phyloP scores from a whole-genome alignment of 1,139 yeast species.

The Candida frijolesensis region DNA sequence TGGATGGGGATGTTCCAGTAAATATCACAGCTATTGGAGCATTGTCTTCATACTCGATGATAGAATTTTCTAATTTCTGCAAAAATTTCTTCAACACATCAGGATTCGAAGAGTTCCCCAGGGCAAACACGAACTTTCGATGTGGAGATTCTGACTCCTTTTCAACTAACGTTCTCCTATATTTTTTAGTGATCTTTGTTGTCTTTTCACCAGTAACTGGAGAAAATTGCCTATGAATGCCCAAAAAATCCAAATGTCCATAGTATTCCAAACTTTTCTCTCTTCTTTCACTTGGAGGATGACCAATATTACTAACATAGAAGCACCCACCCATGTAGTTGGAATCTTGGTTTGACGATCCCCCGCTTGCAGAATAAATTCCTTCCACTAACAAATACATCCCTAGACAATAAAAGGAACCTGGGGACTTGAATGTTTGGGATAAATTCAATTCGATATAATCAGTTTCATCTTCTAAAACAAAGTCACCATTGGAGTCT shows the following conservation, averaged over 20 bases:
- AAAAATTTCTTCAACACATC: conserved; percentile 68
- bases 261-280: conserved; percentile 64
- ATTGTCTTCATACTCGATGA: conserved; percentile 27
- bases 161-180: conserved; percentile 54
- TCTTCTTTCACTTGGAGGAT: conserved; percentile 86
- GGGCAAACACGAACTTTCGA: conserved; percentile 64
- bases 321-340: conserved; percentile 53
- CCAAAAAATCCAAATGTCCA: conserved; percentile 80
- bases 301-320: conserved; percentile 75
- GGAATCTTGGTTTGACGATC: conserved; percentile 28
- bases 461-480: conserved; percentile 82
- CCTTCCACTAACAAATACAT: conserved; percentile 86
- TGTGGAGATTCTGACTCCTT: conserved; percentile 58
- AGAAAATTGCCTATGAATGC: conserved; percentile 52
- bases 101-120: conserved; percentile 60
- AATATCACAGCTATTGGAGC: conserved; percentile 57
- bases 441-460: conserved; percentile 69
- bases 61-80: conserved; percentile 43
- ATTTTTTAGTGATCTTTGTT: conserved; percentile 58
- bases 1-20: conserved; percentile 59
- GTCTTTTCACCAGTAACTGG: conserved; percentile 26
- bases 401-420: conserved; percentile 77
- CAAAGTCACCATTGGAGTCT: conserved; percentile 67
- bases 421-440: conserved; percentile 65
- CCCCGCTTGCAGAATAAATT: conserved; percentile 68